Base-by-base conservation (phyloP, 2,329 filamentous ascomycete genomes). In the Phaeosphaeria sp. region DNA sequence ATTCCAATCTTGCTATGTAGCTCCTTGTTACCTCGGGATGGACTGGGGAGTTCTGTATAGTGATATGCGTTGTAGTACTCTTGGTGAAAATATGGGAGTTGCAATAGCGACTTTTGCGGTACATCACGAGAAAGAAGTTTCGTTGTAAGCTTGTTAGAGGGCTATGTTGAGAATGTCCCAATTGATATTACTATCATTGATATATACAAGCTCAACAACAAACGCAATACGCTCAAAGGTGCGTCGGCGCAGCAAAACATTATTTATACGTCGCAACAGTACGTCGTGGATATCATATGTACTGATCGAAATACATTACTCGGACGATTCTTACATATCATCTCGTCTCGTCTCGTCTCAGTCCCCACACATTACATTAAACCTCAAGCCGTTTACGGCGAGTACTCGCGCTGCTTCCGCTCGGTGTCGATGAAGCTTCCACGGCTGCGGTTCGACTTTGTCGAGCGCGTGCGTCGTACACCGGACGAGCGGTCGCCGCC, bases 391-490 rank as follows among this genome's bases (percentile, higher is more conserved):
- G 20, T 13, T 36, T 49, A 55, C 24, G 46, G 52, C 71, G 59
- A 61, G 59, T 91, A 91, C 60, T 91, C 87, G 24, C 91, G 52
- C 2, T 17, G 88, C 83, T 91, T 91, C 53, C 83, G 83, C 57
- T 86, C 78, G 51, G 81, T 83, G 57, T 86, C 85, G 56, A 85
- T 81, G 59, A 83, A 83, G 66, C 81, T 83, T 61, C 83, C 86
- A 13, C 83, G 79, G 56, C 65, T 74, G 22, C 63, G 57, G 39
- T 49, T 70, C 2, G 71, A 74, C 45, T 80, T 79, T 67, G 81
- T 81, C 59, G 85, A 83, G 53, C 83, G 79, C 57, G 81, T 83
- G 63, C 78, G 73, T 62, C 78, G 74, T 59, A 79, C 72, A 42
- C 76, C 74, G 1, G 66, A 63, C 4, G 62, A 63, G n/a, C 61